A percentile compares a stretch with the other conserved stretches of the same genome.
These are phyloP conservation scores for Phaseolus lunatus DNA, from an alignment of 306 rosid species.

Conservation along the genomic window DNA sequence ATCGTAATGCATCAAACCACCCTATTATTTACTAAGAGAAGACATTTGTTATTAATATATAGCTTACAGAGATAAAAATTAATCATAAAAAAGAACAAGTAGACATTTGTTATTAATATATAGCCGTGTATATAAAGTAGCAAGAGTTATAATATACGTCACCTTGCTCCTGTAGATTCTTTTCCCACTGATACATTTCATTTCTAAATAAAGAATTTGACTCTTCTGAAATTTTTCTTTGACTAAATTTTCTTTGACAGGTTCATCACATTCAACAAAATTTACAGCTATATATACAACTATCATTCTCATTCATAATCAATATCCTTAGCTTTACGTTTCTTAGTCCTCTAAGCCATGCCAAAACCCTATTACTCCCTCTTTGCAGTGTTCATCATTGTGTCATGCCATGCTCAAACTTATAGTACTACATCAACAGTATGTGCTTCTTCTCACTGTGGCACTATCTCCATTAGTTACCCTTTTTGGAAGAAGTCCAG, in stretches of 20 bases:
- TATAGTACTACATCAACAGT: background rate
- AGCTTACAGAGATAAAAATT: too few species aligned
- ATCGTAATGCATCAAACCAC: too few species aligned
- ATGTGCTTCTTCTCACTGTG: slow-evolving; percentile 39
- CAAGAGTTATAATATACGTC: background rate
- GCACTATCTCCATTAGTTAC: slow-evolving; percentile 38
- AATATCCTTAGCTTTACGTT: background rate
- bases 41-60: too few species aligned
- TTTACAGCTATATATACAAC: slow-evolving; percentile 15
- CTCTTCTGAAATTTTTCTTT: background rate
- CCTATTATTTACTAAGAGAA: too few species aligned
- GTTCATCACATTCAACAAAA: slow-evolving; percentile 23
- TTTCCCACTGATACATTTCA: slow-evolving; percentile 31
- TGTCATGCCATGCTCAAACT: slow-evolving; percentile 18
- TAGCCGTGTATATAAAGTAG: background rate
- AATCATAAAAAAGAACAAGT: too few species aligned
- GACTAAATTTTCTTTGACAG: slow-evolving; percentile 22
- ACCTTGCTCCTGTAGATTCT: slow-evolving; percentile 25
- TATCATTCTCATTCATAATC: background rate
- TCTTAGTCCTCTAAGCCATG: slow-evolving; percentile 29
- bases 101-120: too few species aligned
- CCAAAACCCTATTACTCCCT: slow-evolving; percentile 13
- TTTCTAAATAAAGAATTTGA: background rate
- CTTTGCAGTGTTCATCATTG: slow-evolving; percentile 24
- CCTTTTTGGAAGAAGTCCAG: slow-evolving; percentile 45